Evolutionary conservation across 805 yeast genomes (phyloP), one percentile per base, ranked within the genome.

Genomic region (Starmerella powellii): DNA sequence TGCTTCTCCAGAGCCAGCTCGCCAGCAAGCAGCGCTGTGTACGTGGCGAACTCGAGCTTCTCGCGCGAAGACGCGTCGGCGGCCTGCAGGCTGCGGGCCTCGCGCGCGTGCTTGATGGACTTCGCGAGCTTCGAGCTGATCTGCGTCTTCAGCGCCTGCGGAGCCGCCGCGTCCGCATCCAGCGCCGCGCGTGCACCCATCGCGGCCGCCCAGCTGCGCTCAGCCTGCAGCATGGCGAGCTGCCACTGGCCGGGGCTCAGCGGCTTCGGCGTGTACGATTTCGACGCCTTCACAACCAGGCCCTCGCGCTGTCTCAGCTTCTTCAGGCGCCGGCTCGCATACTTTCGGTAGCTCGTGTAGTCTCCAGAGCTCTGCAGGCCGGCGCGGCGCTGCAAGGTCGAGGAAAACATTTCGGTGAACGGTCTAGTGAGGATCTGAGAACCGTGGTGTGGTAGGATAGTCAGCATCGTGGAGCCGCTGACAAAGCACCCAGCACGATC

Each of bases 151-250:
- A 40, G 20, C 11, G 30, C n/a, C n/a, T 71, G 57, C 27, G 34
- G 62, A 56, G 66, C 58, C 30, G 37, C 62, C 11, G 70, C 65
- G 45, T 72, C 71, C 31, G 74, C 67, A 47, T 74, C 83, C 46
- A 74, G 59, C 37, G 70, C 59, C 10, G 71, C 62, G 46, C 73
- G 72, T 40, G 76, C 66, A 59, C 80, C 86, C 58, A 75, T 68
- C 1, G 87, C 80, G 51, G 70, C 73, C 24, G 84, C 67, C 56
- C 77, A 64, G 51, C 84, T 82, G 56, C 95, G 72, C 60, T 91
- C 97, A 1, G 80, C 76, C 13, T 27, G 37, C 44, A 75, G 65
- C 19, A 86, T 63, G n/a, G 75, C 59, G 20, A 85, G 61, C 31
- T 69, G 65, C 27, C 78, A 88, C 55, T 63, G 74, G 47, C 70